Evolutionary conservation across 345 rosid genomes (phyloP).

Genomic region (Theobroma cacao): DNA sequence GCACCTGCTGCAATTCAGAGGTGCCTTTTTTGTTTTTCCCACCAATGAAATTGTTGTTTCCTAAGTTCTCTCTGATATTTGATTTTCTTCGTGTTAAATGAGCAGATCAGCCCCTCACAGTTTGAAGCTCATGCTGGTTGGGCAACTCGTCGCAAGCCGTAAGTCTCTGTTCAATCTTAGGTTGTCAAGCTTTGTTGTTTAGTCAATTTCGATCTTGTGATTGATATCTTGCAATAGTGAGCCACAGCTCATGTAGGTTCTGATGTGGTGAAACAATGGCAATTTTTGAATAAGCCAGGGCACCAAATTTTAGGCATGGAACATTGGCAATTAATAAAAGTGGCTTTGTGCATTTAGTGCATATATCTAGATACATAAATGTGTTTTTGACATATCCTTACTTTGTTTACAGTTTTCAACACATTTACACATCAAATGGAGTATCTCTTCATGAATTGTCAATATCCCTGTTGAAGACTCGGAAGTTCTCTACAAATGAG

Average conservation of each 20-base stretch:
- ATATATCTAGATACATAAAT: neutral
- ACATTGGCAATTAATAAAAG: neutral
- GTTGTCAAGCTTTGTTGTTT: neutral
- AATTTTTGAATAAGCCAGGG: neutral
- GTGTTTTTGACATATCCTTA: neutral
- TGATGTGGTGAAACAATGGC: neutral
- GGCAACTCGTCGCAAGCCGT: slow-evolving; percentile 92
- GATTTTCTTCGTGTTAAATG: slow-evolving; percentile 24
- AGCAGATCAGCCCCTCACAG: slow-evolving; percentile 83
- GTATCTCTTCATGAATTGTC: slow-evolving; percentile 96
- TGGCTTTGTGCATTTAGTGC: neutral
- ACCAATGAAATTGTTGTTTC: slow-evolving; percentile 15
- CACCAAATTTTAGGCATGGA: neutral
- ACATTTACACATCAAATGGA: slow-evolving; percentile 96
- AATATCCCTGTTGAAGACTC: slow-evolving; percentile 51
- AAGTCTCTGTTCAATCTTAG: slow-evolving; percentile 32
- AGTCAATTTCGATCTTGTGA: neutral
- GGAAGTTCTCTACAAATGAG: slow-evolving; percentile 51
- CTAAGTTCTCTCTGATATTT: slow-evolving; percentile 10
- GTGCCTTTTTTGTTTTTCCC: slow-evolving; percentile 31
- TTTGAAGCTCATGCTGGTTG: slow-evolving; percentile 99
- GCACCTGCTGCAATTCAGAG: slow-evolving; percentile 80
- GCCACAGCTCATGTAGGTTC: neutral
- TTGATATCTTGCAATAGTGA: neutral
- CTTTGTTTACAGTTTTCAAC: slow-evolving; percentile 58